A percentile compares a stretch with the other conserved stretches of the same genome.
Evolutionary conservation across 2,329 filamentous ascomycete species (phyloP).

Genomic region (Hypoxylon sp.): DNA sequence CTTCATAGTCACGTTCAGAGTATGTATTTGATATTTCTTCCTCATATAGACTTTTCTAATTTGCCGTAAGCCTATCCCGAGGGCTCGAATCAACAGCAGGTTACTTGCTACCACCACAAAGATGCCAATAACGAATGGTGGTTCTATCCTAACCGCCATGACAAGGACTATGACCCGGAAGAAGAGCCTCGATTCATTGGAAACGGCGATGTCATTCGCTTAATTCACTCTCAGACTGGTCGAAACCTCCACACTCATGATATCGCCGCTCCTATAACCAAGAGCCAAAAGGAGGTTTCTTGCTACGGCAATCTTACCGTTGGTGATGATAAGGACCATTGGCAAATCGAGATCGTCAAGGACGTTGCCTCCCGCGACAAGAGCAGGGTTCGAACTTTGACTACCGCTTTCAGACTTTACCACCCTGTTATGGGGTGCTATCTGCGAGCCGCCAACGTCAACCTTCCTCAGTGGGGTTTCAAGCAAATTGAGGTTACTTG

Average conservation of each 20-base stretch:
- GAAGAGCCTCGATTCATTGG: constrained; percentile 82
- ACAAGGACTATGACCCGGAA: constrained; percentile 80
- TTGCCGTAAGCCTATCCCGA: constrained; percentile 78
- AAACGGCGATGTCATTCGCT: constrained; percentile 83
- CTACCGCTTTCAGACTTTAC: constrained; percentile 90
- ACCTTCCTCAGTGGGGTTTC: constrained; percentile 99
- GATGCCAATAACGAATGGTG: constrained; percentile 99
- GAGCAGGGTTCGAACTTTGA: constrained; percentile 89
- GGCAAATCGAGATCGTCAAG: constrained; percentile 90
- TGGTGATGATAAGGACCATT: constrained; percentile 98
- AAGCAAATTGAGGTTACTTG: constrained; percentile 99
- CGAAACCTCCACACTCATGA: constrained; percentile 97
- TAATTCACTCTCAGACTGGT: constrained; percentile 95
- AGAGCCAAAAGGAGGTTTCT: constrained; percentile 92
- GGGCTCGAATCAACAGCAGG: constrained; percentile 93
- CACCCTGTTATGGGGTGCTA: constrained; percentile 91
- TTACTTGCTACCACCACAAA: constrained; percentile 99
- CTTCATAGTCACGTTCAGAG: constrained; percentile 96
- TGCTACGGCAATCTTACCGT: constrained; percentile 96
- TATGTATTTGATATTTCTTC: constrained; percentile 40
- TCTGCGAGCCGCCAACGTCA: constrained; percentile 93
- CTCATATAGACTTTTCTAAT: constrained; percentile 37
- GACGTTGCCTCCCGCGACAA: constrained; percentile 90
- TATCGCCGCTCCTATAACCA: constrained; percentile 89
- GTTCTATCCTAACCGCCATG: constrained; percentile 91